Base-by-base conservation (phyloP, 192 early-diverging fungal species). In the Podila horticola region DNA sequence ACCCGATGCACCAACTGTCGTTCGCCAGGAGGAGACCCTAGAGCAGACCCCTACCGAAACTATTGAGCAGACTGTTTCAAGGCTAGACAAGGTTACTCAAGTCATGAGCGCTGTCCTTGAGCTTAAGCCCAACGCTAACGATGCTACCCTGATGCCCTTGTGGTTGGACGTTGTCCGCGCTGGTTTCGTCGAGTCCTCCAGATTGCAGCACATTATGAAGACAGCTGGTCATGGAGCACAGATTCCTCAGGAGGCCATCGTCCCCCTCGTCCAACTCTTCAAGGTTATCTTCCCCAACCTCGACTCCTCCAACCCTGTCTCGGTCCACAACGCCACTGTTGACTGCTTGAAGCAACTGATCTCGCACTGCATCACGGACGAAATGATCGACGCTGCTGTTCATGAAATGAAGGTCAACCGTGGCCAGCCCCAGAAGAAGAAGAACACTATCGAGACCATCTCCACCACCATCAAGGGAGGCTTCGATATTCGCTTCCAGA, bases 121-220 rank as follows among this genome's bases (percentile, higher is more conserved):
- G 50, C 88, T 98, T 28, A 93, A 93, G 72, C 97, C 97, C 58
- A 93, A 93, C 79, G 86, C 88, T 50, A 93, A 92, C 76, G 97
- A 98, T 74, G 88, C 90, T n/a, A 85, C 88, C 59, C 82, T 95
- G 61, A 89, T 91, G 72, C 94, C 95, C 55, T 75, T 93, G 19
- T 97, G 96, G 96, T 86, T 97, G 58, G 88, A 91, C 60, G 91
- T 97, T 55, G 88, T 97, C 15, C 85, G 88, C 34, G 90, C 90
- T 68, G 91, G 91, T 1, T 97, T 94, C 75, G 70, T 84, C 17
- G 83, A 90, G n/a, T 92, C 91, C 67, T 89, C 95, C 26, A 86
- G 77, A 66, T 41, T 81, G 45, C 77, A 81, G 41, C 61, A 55
- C 20, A 24, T 69, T 4, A 65, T 81, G 67, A 81, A 31, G 34